phyloP scores from a whole-genome alignment of 75 land plant genomes.

The Selaginella tamariscina region DNA sequence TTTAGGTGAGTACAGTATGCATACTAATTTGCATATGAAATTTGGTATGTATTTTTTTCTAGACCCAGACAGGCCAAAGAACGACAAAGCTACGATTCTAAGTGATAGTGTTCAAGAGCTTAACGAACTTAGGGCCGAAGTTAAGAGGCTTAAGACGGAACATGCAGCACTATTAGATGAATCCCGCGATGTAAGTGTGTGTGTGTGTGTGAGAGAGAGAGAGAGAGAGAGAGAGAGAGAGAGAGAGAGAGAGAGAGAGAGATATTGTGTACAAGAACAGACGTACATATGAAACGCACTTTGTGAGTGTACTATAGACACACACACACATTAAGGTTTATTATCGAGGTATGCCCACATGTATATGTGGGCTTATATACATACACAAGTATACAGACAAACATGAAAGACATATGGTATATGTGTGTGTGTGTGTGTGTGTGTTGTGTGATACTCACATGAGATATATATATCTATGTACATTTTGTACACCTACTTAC shows the following conservation, averaged over 20 bases:
- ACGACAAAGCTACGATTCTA: conserved; percentile 92
- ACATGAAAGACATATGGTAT: too few species aligned
- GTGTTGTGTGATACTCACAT: not conserved
- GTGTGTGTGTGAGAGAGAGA: not conserved
- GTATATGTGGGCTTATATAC: not conserved
- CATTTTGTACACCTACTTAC: not conserved
- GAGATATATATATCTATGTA: not conserved
- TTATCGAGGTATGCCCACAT: conserved; percentile 2
- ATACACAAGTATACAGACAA: conserved; percentile 1
- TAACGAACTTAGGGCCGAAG: conserved; percentile 82
- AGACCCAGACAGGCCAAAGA: conserved; percentile 96
- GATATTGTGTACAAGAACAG: too few species aligned
- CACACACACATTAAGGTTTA: not conserved
- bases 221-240: not conserved
- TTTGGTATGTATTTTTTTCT: conserved; percentile 9
- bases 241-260: not conserved
- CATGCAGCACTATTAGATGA: conserved; percentile 61
- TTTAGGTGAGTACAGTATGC: conserved; percentile 59
- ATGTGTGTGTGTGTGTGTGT: not conserved
- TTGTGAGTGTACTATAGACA: conserved; percentile 1
- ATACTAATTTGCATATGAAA: too few species aligned
- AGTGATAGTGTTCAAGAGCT: conserved; percentile 77
- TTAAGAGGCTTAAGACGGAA: conserved; percentile 68
- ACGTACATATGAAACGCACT: not conserved
- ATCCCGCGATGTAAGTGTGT: conserved; percentile 63